phyloP scores from a whole-genome alignment of 2,329 filamentous ascomycete genomes.

The Raffaelea albimanens region DNA sequence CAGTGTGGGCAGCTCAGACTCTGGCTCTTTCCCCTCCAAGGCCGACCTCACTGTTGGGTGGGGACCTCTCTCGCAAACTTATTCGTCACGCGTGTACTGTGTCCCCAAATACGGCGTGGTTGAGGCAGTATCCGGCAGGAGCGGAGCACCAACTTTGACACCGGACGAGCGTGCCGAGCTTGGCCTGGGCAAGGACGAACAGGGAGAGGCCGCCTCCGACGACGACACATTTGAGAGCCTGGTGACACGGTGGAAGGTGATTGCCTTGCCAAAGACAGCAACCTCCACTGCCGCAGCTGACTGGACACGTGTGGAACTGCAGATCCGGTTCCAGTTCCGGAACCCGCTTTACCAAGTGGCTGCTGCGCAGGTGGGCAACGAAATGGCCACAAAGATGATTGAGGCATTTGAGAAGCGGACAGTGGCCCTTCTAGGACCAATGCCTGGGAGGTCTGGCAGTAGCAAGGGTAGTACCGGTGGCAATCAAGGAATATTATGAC shows the following conservation, averaged over 20 bases:
- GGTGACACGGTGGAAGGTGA: conserved; percentile 60
- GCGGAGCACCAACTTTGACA: conserved; percentile 28
- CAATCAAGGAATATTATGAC: too few relatives aligned
- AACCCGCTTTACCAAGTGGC: conserved; percentile 83
- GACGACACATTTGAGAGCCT: conserved; percentile 54
- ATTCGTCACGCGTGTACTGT: conserved; percentile 72
- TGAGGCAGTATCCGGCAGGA: conserved; percentile 61
- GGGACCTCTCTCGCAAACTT: conserved; percentile 73
- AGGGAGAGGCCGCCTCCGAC: background rate
- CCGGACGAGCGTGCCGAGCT: conserved; percentile 20
- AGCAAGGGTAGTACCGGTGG: too few relatives aligned
- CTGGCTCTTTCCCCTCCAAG: conserved; percentile 53
- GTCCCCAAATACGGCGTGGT: conserved; percentile 53
- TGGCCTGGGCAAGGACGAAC: conserved; percentile 10
- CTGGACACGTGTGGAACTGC: conserved; percentile 65
- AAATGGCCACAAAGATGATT: conserved; percentile 81
- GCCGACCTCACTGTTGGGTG: conserved; percentile 80
- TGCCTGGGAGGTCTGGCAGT: background rate
- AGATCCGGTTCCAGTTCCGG: conserved; percentile 73
- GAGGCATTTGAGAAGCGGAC: conserved; percentile 85
- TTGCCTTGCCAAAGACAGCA: conserved; percentile 25
- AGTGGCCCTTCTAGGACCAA: conserved; percentile 31
- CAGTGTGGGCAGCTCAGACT: conserved; percentile 25
- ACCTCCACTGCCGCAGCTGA: background rate
- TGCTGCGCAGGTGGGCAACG: conserved; percentile 71